Evolutionary conservation across 2,329 filamentous ascomycete species (phyloP).

Genomic region (Trichoderma atroviride): DNA sequence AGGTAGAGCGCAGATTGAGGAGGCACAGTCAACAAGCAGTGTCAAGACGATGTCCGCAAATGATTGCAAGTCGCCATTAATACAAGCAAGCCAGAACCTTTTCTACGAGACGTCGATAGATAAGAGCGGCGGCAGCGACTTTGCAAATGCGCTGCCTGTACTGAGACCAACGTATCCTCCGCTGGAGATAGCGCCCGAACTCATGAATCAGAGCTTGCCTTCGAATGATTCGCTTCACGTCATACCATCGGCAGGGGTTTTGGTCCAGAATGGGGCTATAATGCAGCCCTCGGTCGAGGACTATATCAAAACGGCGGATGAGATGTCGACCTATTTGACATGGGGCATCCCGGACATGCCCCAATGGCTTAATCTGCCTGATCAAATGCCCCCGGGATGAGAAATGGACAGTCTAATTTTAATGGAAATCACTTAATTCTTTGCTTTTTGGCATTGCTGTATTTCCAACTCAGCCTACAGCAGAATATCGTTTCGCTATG

Average conservation of each 20-base stretch:
- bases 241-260: constrained; percentile 23
- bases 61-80: constrained; percentile 23
- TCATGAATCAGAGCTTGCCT: constrained; percentile 16
- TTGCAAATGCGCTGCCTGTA: constrained; percentile 23
- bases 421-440: neutral
- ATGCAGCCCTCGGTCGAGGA: constrained; percentile 32
- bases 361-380: constrained; percentile 15
- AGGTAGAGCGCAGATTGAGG: constrained; percentile 29
- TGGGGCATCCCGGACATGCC: constrained; percentile 32
- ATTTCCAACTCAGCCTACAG: neutral
- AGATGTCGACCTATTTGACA: constrained; percentile 34
- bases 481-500: neutral
- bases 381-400: constrained; percentile 23
- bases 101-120: neutral
- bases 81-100: constrained; percentile 27
- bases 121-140: constrained; percentile 3
- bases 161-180: constrained; percentile 10
- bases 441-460: neutral
- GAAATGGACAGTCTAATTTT: neutral
- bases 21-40: constrained; percentile 25
- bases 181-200: constrained; percentile 8
- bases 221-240: constrained; percentile 26
- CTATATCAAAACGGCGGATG: constrained; percentile 34
- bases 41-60: constrained; percentile 22
- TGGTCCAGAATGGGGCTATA: constrained; percentile 27